Conservation (phyloP, 345 rosid genomes). For the Salix suchowensis region DNA sequence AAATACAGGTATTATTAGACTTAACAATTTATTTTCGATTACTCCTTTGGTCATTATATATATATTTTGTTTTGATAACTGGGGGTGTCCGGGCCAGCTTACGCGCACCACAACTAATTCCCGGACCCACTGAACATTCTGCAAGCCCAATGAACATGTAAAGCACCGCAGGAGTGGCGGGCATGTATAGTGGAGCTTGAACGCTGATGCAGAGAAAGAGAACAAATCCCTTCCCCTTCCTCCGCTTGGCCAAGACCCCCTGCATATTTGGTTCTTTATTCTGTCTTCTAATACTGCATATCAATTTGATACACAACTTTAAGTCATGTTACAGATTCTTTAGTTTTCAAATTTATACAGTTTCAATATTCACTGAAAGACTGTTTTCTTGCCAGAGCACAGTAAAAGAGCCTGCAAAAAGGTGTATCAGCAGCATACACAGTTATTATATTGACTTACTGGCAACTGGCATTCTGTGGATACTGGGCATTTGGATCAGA, state of each 20-base stretch:
- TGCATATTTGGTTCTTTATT: neutral
- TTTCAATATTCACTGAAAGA: neutral
- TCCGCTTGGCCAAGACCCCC: no score
- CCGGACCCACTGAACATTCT: no score
- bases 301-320: neutral
- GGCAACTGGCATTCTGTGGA: slow-evolving; percentile 49
- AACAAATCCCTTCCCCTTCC: no score
- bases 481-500: slow-evolving; percentile 56
- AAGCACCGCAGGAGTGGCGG: rapidly evolving
- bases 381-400: slow-evolving; percentile 27
- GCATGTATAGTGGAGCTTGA: no score
- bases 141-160: rapidly evolving
- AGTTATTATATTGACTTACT: slow-evolving; percentile 35
- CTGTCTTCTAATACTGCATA: neutral
- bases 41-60: neutral
- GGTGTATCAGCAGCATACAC: slow-evolving; percentile 47
- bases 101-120: no score
- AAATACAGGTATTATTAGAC: slow-evolving; percentile 39
- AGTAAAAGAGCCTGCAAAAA: slow-evolving; percentile 41
- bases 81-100: no score
- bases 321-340: no score
- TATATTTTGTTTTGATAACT: no score
- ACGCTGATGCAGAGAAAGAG: no score
- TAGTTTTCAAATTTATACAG: neutral
- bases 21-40: neutral